Base-by-base conservation (phyloP, 192 early-diverging fungal genomes). In the Coemansia guatemalensis region DNA sequence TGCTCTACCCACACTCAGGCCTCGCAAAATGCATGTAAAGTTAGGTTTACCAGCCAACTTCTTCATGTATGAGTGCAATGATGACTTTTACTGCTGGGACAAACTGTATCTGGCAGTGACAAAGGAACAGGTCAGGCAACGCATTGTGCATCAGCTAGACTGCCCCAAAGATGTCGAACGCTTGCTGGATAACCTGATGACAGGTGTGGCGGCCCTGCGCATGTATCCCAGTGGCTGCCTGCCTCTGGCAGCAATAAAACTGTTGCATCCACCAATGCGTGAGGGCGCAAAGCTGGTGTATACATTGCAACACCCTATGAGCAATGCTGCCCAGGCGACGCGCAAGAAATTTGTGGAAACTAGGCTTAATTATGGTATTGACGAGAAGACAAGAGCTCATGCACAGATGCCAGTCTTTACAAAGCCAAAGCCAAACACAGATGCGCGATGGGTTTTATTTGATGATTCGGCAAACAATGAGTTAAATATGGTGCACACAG, bases 211-310 rank as follows among this genome's bases (percentile, higher is more conserved):
- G 0, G 56, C 65, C 0, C 52, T 60, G 41, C 58, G 53, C 22
- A 58, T 60, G 22, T 67, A 67, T 27, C 65, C 58, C 0, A 32
- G 65, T n/a, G 63, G 63, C 3, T 71, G 63, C 53, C 69, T 63
- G 0, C 69, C 58, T 0, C 69, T 63, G 0, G 62, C 62, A 7
- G 48, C 50, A 7, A 27, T 58, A 14, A 33, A 33, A 1, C 69
- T 63, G 25, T 65, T 71, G 7, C 18, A 18, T 5, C 69, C 54
- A 4, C 69, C 63, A 4, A 63, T 71, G 52, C 51, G 30, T 6
- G n/a, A 22, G 1, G 56, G 56, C 0, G 62, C 63, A 0, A 29
- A 50, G 24, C 51, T 58, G 1, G 18, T 63, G 3, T 69, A 30
- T 23, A 27, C 48, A 1, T 7, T 51, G 11, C 70, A 73, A 22